phyloP scores from a whole-genome alignment of 805 yeast genomes.

The Cyberlindnera mycetangii region DNA sequence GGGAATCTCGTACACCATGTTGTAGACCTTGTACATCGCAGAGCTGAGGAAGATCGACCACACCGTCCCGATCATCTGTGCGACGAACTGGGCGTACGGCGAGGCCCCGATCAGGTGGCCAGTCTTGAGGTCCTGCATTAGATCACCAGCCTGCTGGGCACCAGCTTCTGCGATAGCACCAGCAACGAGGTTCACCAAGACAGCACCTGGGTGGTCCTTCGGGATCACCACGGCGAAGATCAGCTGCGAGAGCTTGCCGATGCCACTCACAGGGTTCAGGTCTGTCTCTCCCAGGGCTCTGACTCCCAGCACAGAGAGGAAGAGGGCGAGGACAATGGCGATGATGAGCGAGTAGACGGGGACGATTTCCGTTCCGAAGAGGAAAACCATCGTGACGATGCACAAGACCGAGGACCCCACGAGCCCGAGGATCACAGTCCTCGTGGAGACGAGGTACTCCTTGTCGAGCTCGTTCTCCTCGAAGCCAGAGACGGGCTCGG shows the following conservation, averaged over 20 bases:
- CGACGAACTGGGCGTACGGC: slow-evolving; percentile 86
- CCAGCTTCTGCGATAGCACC: slow-evolving; percentile 99
- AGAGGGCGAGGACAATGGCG: slow-evolving; percentile 72
- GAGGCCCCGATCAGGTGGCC: slow-evolving; percentile 91
- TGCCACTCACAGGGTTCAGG: slow-evolving; percentile 93
- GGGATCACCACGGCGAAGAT: slow-evolving; percentile 83
- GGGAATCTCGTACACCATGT: slow-evolving; percentile 81
- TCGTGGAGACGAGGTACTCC: slow-evolving; percentile 47
- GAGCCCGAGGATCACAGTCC: slow-evolving; percentile 57
- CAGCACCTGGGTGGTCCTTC: slow-evolving; percentile 69
- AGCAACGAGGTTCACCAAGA: slow-evolving; percentile 81
- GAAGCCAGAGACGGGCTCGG: slow-evolving; percentile 7
- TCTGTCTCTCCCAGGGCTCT: slow-evolving; percentile 97
- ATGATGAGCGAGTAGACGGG: slow-evolving; percentile 67
- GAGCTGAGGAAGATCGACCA: slow-evolving; percentile 83
- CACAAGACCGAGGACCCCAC: slow-evolving; percentile 65
- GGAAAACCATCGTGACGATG: slow-evolving; percentile 54
- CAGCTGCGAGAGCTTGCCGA: slow-evolving; percentile 89
- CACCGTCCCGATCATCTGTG: slow-evolving; percentile 83
- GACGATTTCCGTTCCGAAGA: slow-evolving; percentile 63
- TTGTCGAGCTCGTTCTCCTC: slow-evolving; percentile 31
- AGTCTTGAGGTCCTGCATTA: slow-evolving; percentile 95
- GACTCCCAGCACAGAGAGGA: slow-evolving; percentile 83
- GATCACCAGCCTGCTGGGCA: slow-evolving; percentile 97
- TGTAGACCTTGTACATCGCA: slow-evolving; percentile 78